Percentiles rank a stretch among this genome's conserved stretches.
These are phyloP conservation scores for Warburgia ugandensis DNA, from an alignment of 164 flowering plant genomes.

Conservation along the genomic window DNA sequence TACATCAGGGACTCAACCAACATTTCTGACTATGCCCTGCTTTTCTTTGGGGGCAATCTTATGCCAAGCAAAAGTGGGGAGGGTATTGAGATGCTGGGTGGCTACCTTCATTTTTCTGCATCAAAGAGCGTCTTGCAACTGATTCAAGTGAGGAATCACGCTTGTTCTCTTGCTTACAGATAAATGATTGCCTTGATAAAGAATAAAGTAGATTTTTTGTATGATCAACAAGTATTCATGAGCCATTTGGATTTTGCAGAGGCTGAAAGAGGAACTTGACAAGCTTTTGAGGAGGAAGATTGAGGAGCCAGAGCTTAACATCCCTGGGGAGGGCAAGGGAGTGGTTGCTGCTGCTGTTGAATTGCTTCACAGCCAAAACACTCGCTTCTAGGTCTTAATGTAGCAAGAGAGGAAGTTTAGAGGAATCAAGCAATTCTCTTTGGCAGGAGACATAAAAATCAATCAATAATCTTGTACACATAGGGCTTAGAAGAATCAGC, in stretches of 20 bases:
- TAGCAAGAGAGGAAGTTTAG: too few species aligned
- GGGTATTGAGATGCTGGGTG: conserved; percentile 95
- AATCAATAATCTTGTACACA: too few species aligned
- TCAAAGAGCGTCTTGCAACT: conserved; percentile 73
- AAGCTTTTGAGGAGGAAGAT: conserved; percentile 75
- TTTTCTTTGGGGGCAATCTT: conserved; percentile 90
- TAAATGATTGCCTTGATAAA: background rate
- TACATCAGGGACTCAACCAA: conserved; percentile 83
- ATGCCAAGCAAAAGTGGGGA: conserved; percentile 64
- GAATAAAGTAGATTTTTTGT: background rate
- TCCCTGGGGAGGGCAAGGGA: conserved; percentile 63
- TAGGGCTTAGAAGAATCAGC: too few species aligned
- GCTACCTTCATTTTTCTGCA: conserved; percentile 95
- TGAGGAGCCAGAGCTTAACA: conserved; percentile 74
- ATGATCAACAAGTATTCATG: too few species aligned
- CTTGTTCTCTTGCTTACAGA: background rate
- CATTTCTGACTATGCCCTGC: conserved; percentile 91
- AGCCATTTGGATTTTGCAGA: too few species aligned
- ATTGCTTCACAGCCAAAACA: conserved; percentile 57
- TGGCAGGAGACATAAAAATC: too few species aligned
- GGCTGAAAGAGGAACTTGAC: conserved; percentile 74
- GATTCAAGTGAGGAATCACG: conserved; percentile 44
- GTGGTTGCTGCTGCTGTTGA: conserved; percentile 89
- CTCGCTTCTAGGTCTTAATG: conserved; percentile 8
- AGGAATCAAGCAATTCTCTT: too few species aligned